Conservation (phyloP, 2,329 filamentous ascomycete species). For the Penicillium glabrum region DNA sequence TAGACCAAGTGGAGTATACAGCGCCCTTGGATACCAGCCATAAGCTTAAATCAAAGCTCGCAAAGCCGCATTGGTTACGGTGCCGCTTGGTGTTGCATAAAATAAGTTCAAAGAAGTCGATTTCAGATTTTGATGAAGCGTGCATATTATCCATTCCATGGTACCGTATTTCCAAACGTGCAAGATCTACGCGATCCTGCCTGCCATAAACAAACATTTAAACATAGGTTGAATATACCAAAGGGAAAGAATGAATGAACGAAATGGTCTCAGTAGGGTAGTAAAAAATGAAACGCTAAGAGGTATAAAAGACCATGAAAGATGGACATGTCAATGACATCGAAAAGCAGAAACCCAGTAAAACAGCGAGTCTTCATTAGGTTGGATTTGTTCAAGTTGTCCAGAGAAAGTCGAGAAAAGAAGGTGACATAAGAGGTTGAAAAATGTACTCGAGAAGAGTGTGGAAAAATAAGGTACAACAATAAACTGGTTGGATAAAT, state of each 20-base stretch:
- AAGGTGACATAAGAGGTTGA: not conserved
- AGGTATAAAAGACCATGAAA: not conserved
- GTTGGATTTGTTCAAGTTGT: slow-evolving; percentile 1
- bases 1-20: not conserved
- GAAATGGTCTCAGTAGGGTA: too few relatives aligned
- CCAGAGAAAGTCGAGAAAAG: not conserved
- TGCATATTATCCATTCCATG: not conserved
- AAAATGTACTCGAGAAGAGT: slow-evolving; percentile 22
- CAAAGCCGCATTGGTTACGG: not conserved
- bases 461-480: slow-evolving; percentile 12
- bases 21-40: not conserved
- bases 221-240: too few relatives aligned
- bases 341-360: not conserved
- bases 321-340: not conserved
- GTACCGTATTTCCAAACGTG: not conserved
- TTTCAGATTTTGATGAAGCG: not conserved
- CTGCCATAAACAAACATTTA: not conserved
- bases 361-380: not conserved
- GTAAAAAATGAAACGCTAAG: not conserved
- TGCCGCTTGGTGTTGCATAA: not conserved
- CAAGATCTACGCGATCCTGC: not conserved
- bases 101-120: not conserved
- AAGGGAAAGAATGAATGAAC: too few relatives aligned
- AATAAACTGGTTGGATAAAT: slow-evolving; percentile 1
- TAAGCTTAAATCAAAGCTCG: not conserved